Conservation (phyloP, 208 protist genomes). For the Acanthamoeba lugdunensis region DNA sequence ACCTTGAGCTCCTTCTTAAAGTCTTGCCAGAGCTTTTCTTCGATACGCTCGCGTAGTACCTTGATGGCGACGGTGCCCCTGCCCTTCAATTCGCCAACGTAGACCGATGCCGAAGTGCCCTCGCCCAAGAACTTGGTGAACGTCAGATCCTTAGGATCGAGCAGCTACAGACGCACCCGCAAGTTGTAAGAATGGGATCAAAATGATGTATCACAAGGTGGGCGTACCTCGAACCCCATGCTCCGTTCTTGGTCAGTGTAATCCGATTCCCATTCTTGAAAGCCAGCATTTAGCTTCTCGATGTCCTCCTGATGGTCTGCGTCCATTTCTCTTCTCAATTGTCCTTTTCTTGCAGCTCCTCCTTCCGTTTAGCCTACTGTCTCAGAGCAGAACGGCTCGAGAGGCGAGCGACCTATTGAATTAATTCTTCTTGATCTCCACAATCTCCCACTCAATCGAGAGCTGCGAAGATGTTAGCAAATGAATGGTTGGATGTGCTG, state of each 20-base stretch:
- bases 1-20: conserved; percentile 80
- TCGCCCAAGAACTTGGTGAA: conserved; percentile 71
- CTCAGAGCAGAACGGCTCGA: too few relatives aligned
- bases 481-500: too few relatives aligned
- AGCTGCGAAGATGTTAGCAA: too few relatives aligned
- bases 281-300: background rate
- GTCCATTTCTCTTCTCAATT: too few relatives aligned
- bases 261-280: background rate
- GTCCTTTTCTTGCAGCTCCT: too few relatives aligned
- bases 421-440: too few relatives aligned
- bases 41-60: conserved; percentile 72
- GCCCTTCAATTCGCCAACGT: conserved; percentile 74
- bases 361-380: too few relatives aligned
- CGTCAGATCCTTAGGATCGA: conserved; percentile 5
- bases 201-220: background rate
- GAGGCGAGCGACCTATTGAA: too few relatives aligned
- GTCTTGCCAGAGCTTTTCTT: conserved; percentile 73
- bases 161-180: background rate
- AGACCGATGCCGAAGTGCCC: conserved; percentile 80
- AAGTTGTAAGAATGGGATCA: background rate
- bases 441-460: too few relatives aligned
- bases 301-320: too few relatives aligned
- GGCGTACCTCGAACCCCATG: conserved; percentile 29
- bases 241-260: conserved; percentile 19
- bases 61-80: conserved; percentile 81